Conservation (phyloP, 345 rosid genomes). For the Citrus mangshanensis region DNA sequence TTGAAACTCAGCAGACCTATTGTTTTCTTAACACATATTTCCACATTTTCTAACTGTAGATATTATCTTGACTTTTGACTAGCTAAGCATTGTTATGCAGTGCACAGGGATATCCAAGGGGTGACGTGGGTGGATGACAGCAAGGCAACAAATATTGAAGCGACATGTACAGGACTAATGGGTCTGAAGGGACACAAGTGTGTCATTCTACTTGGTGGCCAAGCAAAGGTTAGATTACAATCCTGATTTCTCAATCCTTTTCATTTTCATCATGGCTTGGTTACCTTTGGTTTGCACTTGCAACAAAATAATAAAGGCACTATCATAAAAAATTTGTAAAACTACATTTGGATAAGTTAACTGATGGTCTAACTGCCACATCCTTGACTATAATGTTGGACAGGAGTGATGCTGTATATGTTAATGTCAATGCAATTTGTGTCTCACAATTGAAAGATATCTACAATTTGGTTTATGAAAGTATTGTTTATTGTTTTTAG, state of each 20-base stretch:
- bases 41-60: not conserved
- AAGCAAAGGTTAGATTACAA: constrained; percentile 26
- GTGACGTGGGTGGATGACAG: constrained; percentile 40
- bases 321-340: not conserved
- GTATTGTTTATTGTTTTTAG: not conserved
- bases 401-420: not conserved
- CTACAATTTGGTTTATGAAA: not conserved
- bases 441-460: constrained; percentile 1
- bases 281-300: not conserved
- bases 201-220: constrained; percentile 36
- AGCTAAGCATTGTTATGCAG: constrained; percentile 14
- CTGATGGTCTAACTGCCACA: not conserved
- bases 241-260: not conserved
- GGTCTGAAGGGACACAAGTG: constrained; percentile 30
- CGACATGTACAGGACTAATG: constrained; percentile 20
- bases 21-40: not conserved
- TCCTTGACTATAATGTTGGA: not conserved
- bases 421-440: not conserved
- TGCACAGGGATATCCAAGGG: constrained; percentile 27
- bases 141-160: constrained; percentile 39
- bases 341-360: not conserved
- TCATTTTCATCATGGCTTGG: not conserved
- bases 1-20: not conserved
- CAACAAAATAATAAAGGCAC: not conserved
- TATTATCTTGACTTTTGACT: not conserved